These are phyloP conservation scores for Clarkia xantiana DNA, from an alignment of 345 rosid genomes.

Conservation along the genomic window DNA sequence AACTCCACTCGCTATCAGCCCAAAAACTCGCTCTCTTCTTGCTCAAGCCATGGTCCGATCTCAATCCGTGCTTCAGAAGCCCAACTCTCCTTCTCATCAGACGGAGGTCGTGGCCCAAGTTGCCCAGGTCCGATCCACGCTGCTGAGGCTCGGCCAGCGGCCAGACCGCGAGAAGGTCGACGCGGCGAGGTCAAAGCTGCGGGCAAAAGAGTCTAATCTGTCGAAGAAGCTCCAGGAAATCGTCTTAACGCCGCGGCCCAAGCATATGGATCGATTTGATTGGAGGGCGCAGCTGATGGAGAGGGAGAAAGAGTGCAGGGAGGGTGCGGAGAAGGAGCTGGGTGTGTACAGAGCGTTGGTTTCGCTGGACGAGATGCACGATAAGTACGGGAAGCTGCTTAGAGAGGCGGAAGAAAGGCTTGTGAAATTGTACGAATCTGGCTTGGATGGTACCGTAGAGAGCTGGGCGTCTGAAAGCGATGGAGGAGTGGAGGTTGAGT, in stretches of 20 bases:
- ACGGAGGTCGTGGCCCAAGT: constrained; percentile 57
- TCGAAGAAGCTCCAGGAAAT: constrained; percentile 64
- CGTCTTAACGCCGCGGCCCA: constrained; percentile 48
- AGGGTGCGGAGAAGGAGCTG: constrained; percentile 46
- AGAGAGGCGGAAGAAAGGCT: constrained; percentile 67
- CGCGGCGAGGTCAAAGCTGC: constrained; percentile 41
- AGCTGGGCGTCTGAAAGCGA: background rate
- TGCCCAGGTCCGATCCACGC: constrained; percentile 61
- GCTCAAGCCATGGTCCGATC: constrained; percentile 14
- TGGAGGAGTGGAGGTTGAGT: constrained; percentile 6
- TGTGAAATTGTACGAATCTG: constrained; percentile 47
- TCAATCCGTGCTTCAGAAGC: constrained; percentile 24
- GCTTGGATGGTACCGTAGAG: constrained; percentile 19
- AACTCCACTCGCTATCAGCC: constrained; percentile 19
- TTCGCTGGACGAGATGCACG: constrained; percentile 74
- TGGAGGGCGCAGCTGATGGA: constrained; percentile 44
- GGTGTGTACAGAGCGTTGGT: constrained; percentile 33
- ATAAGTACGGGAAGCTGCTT: constrained; percentile 55
- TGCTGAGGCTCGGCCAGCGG: constrained; percentile 68
- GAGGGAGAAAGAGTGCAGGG: constrained; percentile 43
- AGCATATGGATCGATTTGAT: constrained; percentile 34
- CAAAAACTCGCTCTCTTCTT: constrained; percentile 52
- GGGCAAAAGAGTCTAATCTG: constrained; percentile 37
- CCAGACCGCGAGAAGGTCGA: constrained; percentile 91
- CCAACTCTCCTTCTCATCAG: constrained; percentile 35